Evolutionary conservation across 768 basidiomycete species (phyloP).

Genomic region (Roridomyces roridus): DNA sequence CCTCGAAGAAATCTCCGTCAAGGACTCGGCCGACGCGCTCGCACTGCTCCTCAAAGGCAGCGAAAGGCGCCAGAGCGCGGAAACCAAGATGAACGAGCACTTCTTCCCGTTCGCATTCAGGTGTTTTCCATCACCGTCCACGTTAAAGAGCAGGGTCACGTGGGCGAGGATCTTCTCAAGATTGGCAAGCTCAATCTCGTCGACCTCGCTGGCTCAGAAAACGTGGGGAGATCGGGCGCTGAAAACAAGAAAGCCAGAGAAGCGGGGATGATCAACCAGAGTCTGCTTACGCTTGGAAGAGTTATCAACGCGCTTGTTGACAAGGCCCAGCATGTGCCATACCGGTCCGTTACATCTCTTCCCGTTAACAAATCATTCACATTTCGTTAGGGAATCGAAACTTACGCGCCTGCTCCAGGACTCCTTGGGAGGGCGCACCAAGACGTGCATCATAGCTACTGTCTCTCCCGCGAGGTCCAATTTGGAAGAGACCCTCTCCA

Average conservation of each 20-base stretch:
- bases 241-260: conserved; percentile 95
- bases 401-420: conserved; percentile 97
- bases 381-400: conserved; percentile 81
- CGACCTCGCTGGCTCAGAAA: conserved; percentile 96
- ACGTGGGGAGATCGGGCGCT: conserved; percentile 94
- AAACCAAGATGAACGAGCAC: conserved; percentile 97
- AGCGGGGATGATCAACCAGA: conserved; percentile 99
- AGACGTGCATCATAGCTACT: conserved; percentile 97
- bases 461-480: conserved; percentile 93
- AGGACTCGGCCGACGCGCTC: conserved; percentile 83
- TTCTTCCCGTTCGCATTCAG: conserved; percentile 97
- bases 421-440: conserved; percentile 96
- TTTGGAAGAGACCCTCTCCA: conserved; percentile 96
- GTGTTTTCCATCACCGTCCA: conserved; percentile 97
- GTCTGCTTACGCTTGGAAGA: conserved; percentile 92
- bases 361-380: conserved; percentile 3
- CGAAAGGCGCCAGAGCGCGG: conserved; percentile 88
- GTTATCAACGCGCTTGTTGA: conserved; percentile 98
- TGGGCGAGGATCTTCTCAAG: conserved; percentile 88
- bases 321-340: conserved; percentile 89
- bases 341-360: conserved; percentile 61
- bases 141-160: conserved; percentile 77
- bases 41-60: conserved; percentile 88
- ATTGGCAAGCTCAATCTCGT: conserved; percentile 97
- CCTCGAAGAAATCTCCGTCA: conserved; percentile 87